These are phyloP conservation scores for Aristolochia fimbriata DNA, from an alignment of 164 flowering plant species.

Conservation along the genomic window DNA sequence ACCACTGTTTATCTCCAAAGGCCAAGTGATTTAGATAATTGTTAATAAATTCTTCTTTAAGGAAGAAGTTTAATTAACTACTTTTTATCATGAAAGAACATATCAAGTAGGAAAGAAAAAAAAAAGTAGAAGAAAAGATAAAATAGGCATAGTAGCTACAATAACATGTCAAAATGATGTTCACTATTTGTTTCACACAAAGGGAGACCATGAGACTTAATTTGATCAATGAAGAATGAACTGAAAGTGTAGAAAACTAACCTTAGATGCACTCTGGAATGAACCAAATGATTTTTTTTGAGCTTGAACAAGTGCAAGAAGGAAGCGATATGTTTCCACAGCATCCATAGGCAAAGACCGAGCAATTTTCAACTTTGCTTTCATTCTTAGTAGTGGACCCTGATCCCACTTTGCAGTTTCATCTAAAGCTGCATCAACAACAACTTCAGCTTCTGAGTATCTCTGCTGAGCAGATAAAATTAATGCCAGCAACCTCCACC, in stretches of 20 bases:
- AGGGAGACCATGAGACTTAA: too few relatives aligned
- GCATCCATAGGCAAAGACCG: conserved; percentile 74
- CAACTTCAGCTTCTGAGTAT: conserved; percentile 78
- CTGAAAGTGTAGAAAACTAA: conserved; percentile 11
- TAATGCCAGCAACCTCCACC: conserved; percentile 89
- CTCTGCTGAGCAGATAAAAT: conserved; percentile 82
- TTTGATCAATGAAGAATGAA: neutral
- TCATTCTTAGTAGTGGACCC: conserved; percentile 81
- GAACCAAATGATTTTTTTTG: conserved; percentile 73
- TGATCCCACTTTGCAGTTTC: conserved; percentile 98
- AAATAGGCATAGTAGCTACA: too few relatives aligned
- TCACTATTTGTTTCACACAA: too few relatives aligned
- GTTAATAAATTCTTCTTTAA: too few relatives aligned
- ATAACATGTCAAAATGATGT: too few relatives aligned
- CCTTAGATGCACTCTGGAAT: conserved; percentile 39
- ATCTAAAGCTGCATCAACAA: conserved; percentile 88
- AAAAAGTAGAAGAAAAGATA: too few relatives aligned
- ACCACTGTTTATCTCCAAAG: neutral
- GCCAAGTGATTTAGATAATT: too few relatives aligned
- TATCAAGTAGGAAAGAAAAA: too few relatives aligned
- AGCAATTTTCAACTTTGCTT: conserved; percentile 70
- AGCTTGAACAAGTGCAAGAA: conserved; percentile 93
- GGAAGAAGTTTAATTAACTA: too few relatives aligned
- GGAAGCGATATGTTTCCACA: conserved; percentile 69
- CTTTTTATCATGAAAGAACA: too few relatives aligned